Evolutionary conservation across 2,329 filamentous ascomycete species (phyloP), one percentile per base, ranked within the genome.

Genomic region (Neofusicoccum parvum): DNA sequence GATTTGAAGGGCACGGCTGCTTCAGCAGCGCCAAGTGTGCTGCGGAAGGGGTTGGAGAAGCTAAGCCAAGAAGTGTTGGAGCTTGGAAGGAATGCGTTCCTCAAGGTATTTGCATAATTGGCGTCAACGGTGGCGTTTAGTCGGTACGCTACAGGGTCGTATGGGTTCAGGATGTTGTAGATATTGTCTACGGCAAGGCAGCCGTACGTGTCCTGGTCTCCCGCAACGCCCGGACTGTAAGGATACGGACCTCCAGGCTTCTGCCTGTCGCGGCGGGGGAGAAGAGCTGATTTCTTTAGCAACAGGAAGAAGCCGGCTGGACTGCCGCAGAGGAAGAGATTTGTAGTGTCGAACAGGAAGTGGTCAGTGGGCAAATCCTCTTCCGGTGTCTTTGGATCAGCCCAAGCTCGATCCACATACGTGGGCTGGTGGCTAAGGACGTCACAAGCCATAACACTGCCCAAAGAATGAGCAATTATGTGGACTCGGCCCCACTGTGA

Each of bases 171-270:
- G 68, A 99, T 86, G 72, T 99, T 99, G 82, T 98, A 99, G 65
- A 99, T 86, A 75, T 98, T 99, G 79, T 98, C 92, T 1, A 98
- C 90, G 0, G 94, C 92, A 34, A 98, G 82, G 76, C 95, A 98
- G 17, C 95, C 95, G 75, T 96, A 97, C 5, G 83, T 87, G 36
- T 92, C 93, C 17, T 85, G 85, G 46, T 92, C 87, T n/a, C 91
- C 91, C n/a, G 90, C 90, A 37, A 98, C 86, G 6, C 83, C 82
- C 5, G 75, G 75, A 2, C 75, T 74, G 32, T 78, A 76, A 58
- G 79, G 77, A 17, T 85, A 85, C 67, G 94, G 88, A 20, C 88
- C 88, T 4, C 90, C 92, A 0, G 91, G 88, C 72, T 97, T 97
- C 51, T 85, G 80, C 65, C 90, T 86, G 41, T 90, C 92, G 67